Evolutionary conservation across 352 stramenopile species (phyloP).

Genomic region (Globisporangium middletonii): DNA sequence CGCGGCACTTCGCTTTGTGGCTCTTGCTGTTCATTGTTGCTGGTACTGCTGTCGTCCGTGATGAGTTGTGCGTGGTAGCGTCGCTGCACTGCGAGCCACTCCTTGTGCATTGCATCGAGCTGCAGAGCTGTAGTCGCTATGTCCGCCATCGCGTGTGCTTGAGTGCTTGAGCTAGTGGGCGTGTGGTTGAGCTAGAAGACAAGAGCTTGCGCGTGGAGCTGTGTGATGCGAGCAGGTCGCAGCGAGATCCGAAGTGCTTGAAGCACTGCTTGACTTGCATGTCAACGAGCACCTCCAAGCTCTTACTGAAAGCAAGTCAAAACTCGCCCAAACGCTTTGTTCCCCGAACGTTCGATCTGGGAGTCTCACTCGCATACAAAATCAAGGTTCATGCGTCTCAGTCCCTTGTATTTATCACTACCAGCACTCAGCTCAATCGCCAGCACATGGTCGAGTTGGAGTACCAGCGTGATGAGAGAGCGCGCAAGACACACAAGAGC

Average conservation of each 20-base stretch:
- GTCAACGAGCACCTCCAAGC: background rate
- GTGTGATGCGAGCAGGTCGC: background rate
- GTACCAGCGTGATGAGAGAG: too few species aligned
- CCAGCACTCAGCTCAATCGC: too few species aligned
- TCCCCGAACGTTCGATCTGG: constrained; percentile 9
- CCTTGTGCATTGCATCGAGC: constrained; percentile 32
- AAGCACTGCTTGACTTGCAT: background rate
- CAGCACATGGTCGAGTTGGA: too few species aligned
- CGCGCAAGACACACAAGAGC: too few species aligned
- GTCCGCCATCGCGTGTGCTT: constrained; percentile 1
- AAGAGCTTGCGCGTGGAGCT: background rate
- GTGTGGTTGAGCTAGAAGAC: background rate
- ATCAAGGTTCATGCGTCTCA: background rate
- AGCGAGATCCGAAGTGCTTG: constrained; percentile 7
- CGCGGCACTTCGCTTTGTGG: background rate
- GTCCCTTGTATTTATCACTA: background rate
- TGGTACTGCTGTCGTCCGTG: constrained; percentile 2
- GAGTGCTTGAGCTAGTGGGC: background rate
- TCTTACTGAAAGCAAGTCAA: background rate
- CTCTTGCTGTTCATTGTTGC: background rate
- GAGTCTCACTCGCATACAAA: background rate
- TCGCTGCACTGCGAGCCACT: constrained; percentile 61
- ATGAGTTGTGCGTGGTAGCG: constrained; percentile 48
- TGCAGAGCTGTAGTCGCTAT: constrained; percentile 11
- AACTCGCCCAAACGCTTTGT: background rate